Evolutionary conservation across 345 rosid genomes (phyloP), one percentile per base, ranked within the genome.

Genomic region (Hibiscus trionum): DNA sequence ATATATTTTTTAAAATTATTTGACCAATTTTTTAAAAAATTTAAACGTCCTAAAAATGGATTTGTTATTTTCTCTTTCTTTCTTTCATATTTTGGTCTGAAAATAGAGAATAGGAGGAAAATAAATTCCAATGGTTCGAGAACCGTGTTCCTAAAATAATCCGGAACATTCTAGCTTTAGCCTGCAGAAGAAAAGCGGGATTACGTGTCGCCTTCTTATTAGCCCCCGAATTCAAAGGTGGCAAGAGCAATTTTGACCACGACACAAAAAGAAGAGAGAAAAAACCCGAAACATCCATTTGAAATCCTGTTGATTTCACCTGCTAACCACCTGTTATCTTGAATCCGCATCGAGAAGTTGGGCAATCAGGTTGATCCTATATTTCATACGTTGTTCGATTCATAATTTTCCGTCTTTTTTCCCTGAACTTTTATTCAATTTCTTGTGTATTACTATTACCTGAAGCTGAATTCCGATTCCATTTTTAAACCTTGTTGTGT

Each of bases 111-210:
- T 0, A 31, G 11, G 46, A 42, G 3, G 46, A 10, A 42, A 2
- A 42, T 8, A 7, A 52, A 44, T 6, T 55, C 59, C 11, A 55
- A 55, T 17, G 19, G 11, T 7, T 55, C 8, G 55, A 8, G 11
- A 11, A 44, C 11, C 29, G 5, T 66, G 24, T 10, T 19, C 52
- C n/a, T 21, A 44, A 42, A 11, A 1, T 24, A 24, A 24, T 44
- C 5, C 57, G 19, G 84, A 78, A 78, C 71, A 62, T 81, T 81
- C 84, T 78, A 76, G 80, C 12, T 8, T 19, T 9, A 26, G 17
- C 37, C 27, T 0, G 9, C 5, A 44, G 5, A 46, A 11, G 56
- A 66, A 7, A 37, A 15, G 1, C 0, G 4, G 19, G 1, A 14
- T 44, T 14, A 49, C 53, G 82, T 76, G 79, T 76, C 82, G 7